Percentiles rank a stretch among this genome's conserved stretches.
Conservation (phyloP, 371 early-diverging fungal species). For the Mucor saturninus region DNA sequence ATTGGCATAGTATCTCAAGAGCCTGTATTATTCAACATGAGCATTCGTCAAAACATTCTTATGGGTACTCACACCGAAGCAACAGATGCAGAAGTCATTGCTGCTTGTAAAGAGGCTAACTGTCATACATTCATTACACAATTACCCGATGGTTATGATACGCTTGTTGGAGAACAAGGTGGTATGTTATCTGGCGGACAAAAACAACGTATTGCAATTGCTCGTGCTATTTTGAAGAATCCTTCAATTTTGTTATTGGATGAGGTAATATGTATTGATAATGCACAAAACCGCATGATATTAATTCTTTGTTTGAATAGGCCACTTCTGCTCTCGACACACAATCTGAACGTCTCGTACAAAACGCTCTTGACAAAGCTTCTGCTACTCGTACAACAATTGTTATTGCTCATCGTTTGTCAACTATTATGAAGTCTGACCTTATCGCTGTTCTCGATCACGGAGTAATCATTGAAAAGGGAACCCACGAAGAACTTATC, state of each 20-base stretch:
- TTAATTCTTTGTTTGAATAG: slow-evolving; percentile 60
- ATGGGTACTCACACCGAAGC: slow-evolving; percentile 55
- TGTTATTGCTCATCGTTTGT: slow-evolving; percentile 86
- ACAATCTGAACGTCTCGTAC: slow-evolving; percentile 81
- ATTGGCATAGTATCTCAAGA: slow-evolving; percentile 76
- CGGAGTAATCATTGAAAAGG: slow-evolving; percentile 69
- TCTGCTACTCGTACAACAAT: slow-evolving; percentile 79
- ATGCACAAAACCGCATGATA: slow-evolving; percentile 18
- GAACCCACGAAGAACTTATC: slow-evolving; percentile 66
- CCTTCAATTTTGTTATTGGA: slow-evolving; percentile 74
- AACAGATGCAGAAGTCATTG: slow-evolving; percentile 56
- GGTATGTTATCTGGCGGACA: slow-evolving; percentile 86
- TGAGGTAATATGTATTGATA: slow-evolving; percentile 46
- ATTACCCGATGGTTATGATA: slow-evolving; percentile 76
- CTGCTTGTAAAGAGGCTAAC: slow-evolving; percentile 73
- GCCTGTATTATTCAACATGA: slow-evolving; percentile 74
- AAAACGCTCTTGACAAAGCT: slow-evolving; percentile 75
- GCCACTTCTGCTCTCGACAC: slow-evolving; percentile 82
- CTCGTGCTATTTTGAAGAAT: slow-evolving; percentile 72
- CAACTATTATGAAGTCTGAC: slow-evolving; percentile 77
- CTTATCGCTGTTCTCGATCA: slow-evolving; percentile 74
- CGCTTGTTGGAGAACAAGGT: slow-evolving; percentile 59
- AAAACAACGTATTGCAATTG: slow-evolving; percentile 81
- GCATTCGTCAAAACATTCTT: slow-evolving; percentile 75
- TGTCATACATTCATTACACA: slow-evolving; percentile 68